Base-by-base conservation (phyloP, 352 stramenopile species). In the Phytophthora sansomeana region DNA sequence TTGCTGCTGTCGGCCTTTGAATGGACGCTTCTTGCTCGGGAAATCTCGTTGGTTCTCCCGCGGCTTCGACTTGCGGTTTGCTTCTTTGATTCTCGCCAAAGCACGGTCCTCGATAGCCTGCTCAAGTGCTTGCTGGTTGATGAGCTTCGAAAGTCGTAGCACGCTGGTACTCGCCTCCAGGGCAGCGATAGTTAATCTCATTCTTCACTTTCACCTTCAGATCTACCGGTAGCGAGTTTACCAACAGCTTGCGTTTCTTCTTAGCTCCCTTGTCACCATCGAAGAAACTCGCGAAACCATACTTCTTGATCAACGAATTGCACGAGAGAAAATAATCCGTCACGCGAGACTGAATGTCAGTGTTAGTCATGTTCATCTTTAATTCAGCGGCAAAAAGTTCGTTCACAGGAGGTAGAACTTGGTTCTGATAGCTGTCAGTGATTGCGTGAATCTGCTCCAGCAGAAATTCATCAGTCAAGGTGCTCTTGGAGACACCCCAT, bases 141-240 rank as follows among this genome's bases (percentile, higher is more conserved):
- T 32, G 16, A 54, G 26, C 28, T 42, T 24, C 10, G 29, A 54
- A 26, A 54, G 30, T n/a, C 13, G 16, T 16, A 42, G 7, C 6
- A 54, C 47, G 29, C 30, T 54, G 6, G 47, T 29, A 9, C 8
- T 24, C 6, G 47, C 47, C 4, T 41, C n/a, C 30, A 5, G 47
- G 26, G 13, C 11, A 39, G 6, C 43, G 43, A 9, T 55, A 63
- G 0, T 55, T 33, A 3, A 54, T 56, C 24, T 54, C 54, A 14
- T 63, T 63, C n/a, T 56, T 32, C 9, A 63, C 55, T 39, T 55
- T 54, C 21, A 41, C 43, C 6, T 63, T 56, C 19, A 48, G 14
- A 3, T 8, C 8, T 0, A 21, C 14, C 0, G 44, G 43, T 5
- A 55, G 11, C 13, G 19, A 49, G 44, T 63, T 48, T 1, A 63